Percentiles rank a stretch among this genome's conserved stretches.
phyloP scores from a whole-genome alignment of 208 protist genomes.

The Tritrichomonas foetus region DNA sequence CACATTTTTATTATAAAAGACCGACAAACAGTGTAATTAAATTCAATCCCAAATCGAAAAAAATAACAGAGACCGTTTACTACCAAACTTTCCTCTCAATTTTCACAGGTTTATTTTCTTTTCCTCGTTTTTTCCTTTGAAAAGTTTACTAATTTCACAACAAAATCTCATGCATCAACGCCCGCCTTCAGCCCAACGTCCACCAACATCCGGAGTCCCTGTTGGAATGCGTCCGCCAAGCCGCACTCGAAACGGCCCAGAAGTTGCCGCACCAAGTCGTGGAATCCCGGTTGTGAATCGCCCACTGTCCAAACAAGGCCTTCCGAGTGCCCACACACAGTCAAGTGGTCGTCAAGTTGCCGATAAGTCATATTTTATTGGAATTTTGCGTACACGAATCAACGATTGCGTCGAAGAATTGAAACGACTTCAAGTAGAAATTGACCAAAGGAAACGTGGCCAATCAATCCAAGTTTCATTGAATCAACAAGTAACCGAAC shows the following conservation, averaged over 20 bases:
- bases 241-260: background rate
- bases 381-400: background rate
- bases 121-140: too few relatives aligned
- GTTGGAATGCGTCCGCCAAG: slow-evolving; percentile 23
- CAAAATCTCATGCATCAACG: too few relatives aligned
- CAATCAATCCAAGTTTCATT: background rate
- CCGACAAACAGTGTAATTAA: too few relatives aligned
- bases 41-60: too few relatives aligned
- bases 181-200: background rate
- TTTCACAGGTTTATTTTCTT: too few relatives aligned
- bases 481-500: background rate
- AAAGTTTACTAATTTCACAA: too few relatives aligned
- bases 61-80: too few relatives aligned
- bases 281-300: background rate
- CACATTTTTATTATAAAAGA: too few relatives aligned
- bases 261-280: background rate
- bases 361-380: background rate
- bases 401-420: slow-evolving; percentile 19
- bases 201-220: background rate
- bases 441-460: background rate
- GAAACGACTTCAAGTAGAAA: background rate
- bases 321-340: background rate
- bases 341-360: background rate
- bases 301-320: background rate
- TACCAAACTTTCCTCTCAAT: too few relatives aligned